Base-by-base conservation (phyloP, 257 asterid species). In the Prunella vulgaris region DNA sequence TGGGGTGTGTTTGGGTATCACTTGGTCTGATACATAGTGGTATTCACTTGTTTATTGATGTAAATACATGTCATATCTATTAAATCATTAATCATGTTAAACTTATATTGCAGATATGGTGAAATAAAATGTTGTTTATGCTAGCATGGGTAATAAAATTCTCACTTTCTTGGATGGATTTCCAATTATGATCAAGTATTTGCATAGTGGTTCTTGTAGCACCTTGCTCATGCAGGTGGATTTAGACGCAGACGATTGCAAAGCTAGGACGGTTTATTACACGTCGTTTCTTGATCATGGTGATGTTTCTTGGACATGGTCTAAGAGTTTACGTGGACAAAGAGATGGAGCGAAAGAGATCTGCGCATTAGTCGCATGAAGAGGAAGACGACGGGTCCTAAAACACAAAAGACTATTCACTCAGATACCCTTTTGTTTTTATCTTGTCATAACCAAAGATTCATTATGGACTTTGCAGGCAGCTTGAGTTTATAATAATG, bases 1-100 rank as follows among this genome's bases (percentile, higher is more conserved):
- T n/a, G n/a, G n/a, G n/a, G n/a, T n/a, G n/a, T n/a, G 65, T 2
- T 53, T 80, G 78, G 82, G 74, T 15, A 74, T 82, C 42, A 77
- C 85, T 1, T 84, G 86, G 84, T 70, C 84, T n/a, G 79, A 75
- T 69, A 66, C 67, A 38, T 63, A 56, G 58, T 18, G 7, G 58
- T 7, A 18, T 5, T 18, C 37, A 46, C 48, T 60, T 49, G 60
- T 27, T 32, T 9, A 30, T 28, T 51, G n/a, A 52, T 51, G 76
- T 33, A 51, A 33, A 14, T 21, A 48, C 33, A 21, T 62, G 60
- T 2, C 17, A n/a, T 15, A 24, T 13, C 8, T 71, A 17, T 32
- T 24, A n/a, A 44, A 13, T 37, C 42, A 37, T 37, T 37, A 37
- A 37, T 37, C 44, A 10, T 37, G 44, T 37, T 37, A 1, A 37